phyloP scores from a whole-genome alignment of 2,329 filamentous ascomycete genomes.

The Penicillium sp. region DNA sequence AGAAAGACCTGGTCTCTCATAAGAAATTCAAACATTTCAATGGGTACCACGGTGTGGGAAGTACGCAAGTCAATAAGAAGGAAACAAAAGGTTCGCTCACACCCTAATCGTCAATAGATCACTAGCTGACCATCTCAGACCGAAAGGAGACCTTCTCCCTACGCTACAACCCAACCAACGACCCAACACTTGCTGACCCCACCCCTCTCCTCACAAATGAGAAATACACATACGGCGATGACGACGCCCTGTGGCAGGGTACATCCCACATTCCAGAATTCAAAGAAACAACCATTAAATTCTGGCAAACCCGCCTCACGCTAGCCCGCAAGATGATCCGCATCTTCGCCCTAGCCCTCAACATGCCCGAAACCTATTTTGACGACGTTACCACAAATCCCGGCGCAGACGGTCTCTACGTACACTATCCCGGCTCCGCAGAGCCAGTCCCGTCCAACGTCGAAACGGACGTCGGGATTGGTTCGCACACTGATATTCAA shows the following conservation, averaged over 20 bases:
- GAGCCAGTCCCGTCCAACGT: conserved; percentile 24
- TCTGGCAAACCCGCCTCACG: conserved; percentile 35
- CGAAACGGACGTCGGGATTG: conserved; percentile 44
- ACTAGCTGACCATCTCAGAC: conserved; percentile 36
- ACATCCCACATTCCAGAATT: conserved; percentile 48
- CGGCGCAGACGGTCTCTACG: conserved; percentile 46
- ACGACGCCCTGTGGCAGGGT: conserved; percentile 56
- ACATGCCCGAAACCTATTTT: conserved; percentile 57
- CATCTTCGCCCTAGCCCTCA: conserved; percentile 57
- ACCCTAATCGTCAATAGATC: not conserved
- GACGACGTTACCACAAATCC: conserved; percentile 57
- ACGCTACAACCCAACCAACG: conserved; percentile 55
- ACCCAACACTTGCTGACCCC: conserved; percentile 48
- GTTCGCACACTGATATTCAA: conserved; percentile 52
- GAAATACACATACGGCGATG: conserved; percentile 44
- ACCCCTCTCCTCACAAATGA: conserved; percentile 48
- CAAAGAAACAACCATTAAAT: conserved; percentile 20
- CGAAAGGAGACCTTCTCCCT: conserved; percentile 55
- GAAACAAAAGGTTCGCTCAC: conserved; percentile 32
- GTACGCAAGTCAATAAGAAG: conserved; percentile 32
- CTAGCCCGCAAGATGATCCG: conserved; percentile 55
- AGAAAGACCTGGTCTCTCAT: conserved; percentile 42
- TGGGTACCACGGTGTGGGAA: conserved; percentile 44
- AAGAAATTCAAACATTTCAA: conserved; percentile 48
- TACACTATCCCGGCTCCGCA: conserved; percentile 48